phyloP scores from a whole-genome alignment of 768 basidiomycete species.

The Mycena haematopus region DNA sequence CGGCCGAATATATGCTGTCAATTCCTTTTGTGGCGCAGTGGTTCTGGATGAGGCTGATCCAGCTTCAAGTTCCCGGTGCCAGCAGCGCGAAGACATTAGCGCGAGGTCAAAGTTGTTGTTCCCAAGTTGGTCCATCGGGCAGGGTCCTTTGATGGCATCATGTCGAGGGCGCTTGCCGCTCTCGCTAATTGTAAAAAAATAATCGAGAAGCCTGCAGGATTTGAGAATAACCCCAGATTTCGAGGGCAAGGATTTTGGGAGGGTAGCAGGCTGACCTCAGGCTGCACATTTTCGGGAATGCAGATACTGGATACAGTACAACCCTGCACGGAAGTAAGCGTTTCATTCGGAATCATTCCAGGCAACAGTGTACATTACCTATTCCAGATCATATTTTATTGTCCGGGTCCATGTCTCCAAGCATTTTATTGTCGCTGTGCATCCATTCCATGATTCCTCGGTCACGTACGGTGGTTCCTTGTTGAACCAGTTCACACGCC shows the following conservation, averaged over 20 bases:
- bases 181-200: constrained; percentile 23
- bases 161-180: background rate
- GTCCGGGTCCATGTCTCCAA: too few species aligned
- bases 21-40: constrained; percentile 12
- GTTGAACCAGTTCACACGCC: too few species aligned
- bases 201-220: background rate
- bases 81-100: constrained; percentile 9
- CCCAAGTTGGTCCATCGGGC: background rate
- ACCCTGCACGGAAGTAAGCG: too few species aligned
- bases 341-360: too few species aligned
- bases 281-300: too few species aligned
- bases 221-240: constrained; percentile 6
- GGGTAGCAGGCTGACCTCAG: background rate
- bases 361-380: too few species aligned
- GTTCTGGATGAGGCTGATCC: constrained; percentile 14
- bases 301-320: too few species aligned
- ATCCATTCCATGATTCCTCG: too few species aligned
- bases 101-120: background rate
- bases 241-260: background rate
- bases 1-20: constrained; percentile 3
- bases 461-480: too few species aligned
- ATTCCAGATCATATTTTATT: too few species aligned
- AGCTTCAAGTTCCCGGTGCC: constrained; percentile 13
- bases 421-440: too few species aligned
- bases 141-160: constrained; percentile 15